Conservation (phyloP, 495 filamentous ascomycete genomes). For the Tricharina praecox region DNA sequence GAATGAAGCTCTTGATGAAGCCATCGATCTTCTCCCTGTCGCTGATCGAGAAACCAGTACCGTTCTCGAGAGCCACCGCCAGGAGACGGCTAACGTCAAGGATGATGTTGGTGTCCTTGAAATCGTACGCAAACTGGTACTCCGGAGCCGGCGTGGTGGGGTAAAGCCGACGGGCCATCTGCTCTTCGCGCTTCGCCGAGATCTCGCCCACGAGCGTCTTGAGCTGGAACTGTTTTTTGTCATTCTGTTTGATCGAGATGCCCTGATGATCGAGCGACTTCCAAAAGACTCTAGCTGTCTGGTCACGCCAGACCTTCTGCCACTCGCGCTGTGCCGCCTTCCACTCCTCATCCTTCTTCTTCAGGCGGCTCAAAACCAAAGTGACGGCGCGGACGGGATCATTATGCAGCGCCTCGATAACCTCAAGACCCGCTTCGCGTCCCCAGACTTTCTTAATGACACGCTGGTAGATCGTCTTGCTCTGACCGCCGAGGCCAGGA, state of each 20-base stretch:
- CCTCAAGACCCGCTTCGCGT: slow-evolving; percentile 58
- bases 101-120: slow-evolving; percentile 62
- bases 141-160: slow-evolving; percentile 41
- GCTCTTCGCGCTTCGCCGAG: slow-evolving; percentile 72
- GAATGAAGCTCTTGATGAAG: slow-evolving; percentile 79
- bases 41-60: slow-evolving; percentile 43
- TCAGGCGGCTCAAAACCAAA: slow-evolving; percentile 67
- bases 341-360: slow-evolving; percentile 93
- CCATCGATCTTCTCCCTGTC: slow-evolving; percentile 61
- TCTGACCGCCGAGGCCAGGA: slow-evolving; percentile 73
- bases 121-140: slow-evolving; percentile 55
- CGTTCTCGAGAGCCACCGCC: slow-evolving; percentile 54
- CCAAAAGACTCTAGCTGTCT: slow-evolving; percentile 82
- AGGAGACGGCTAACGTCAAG: slow-evolving; percentile 67
- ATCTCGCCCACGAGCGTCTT: slow-evolving; percentile 77
- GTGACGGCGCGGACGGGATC: slow-evolving; percentile 71
- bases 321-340: slow-evolving; percentile 88
- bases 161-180: slow-evolving; percentile 46
- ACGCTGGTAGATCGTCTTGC: slow-evolving; percentile 86
- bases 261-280: slow-evolving; percentile 92
- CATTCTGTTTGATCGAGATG: slow-evolving; percentile 59
- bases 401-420: slow-evolving; percentile 65
- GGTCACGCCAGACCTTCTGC: slow-evolving; percentile 96
- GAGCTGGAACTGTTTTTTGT: slow-evolving; percentile 75
- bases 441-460: slow-evolving; percentile 98